phyloP scores from a whole-genome alignment of 2,329 filamentous ascomycete genomes.

The Exophiala mesophila region DNA sequence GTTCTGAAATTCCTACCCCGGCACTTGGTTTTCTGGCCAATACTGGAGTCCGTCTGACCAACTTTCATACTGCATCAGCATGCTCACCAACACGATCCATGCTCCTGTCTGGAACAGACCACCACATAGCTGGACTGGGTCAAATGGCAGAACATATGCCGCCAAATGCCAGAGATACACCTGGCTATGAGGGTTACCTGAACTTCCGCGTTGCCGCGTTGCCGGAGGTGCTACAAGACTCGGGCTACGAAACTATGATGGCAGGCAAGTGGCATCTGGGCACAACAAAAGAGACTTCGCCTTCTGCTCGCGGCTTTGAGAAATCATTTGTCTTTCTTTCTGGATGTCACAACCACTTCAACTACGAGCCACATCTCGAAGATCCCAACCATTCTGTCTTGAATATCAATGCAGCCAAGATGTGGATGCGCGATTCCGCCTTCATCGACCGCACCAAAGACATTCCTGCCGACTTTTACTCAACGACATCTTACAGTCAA shows the following conservation, averaged over 20 bases:
- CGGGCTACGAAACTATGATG: constrained; percentile 32
- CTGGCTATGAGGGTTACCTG: constrained; percentile 35
- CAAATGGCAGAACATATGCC: constrained; percentile 27
- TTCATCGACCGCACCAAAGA: not conserved
- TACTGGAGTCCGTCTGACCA: constrained; percentile 25
- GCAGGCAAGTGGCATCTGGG: constrained; percentile 36
- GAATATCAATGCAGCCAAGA: not conserved
- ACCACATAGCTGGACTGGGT: constrained; percentile 31
- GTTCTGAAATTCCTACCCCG: constrained; percentile 31
- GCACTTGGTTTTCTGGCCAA: constrained; percentile 15
- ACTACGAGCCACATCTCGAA: constrained; percentile 29
- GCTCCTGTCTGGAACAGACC: constrained; percentile 31
- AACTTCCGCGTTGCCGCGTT: constrained; percentile 31
- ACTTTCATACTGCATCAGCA: constrained; percentile 29
- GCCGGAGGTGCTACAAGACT: constrained; percentile 31
- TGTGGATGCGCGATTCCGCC: constrained; percentile 1
- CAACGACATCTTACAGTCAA: constrained; percentile 1
- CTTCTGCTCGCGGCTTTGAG: constrained; percentile 29
- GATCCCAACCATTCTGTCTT: constrained; percentile 12
- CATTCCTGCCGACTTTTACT: constrained; percentile 6
- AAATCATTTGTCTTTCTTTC: constrained; percentile 28
- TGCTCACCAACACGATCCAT: constrained; percentile 32
- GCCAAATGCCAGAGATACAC: constrained; percentile 23
- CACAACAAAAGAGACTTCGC: constrained; percentile 25
- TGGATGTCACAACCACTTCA: constrained; percentile 35